Evolutionary conservation across 768 basidiomycete species (phyloP), one percentile per base, ranked within the genome.

Genomic region (Lentinula raphanica): DNA sequence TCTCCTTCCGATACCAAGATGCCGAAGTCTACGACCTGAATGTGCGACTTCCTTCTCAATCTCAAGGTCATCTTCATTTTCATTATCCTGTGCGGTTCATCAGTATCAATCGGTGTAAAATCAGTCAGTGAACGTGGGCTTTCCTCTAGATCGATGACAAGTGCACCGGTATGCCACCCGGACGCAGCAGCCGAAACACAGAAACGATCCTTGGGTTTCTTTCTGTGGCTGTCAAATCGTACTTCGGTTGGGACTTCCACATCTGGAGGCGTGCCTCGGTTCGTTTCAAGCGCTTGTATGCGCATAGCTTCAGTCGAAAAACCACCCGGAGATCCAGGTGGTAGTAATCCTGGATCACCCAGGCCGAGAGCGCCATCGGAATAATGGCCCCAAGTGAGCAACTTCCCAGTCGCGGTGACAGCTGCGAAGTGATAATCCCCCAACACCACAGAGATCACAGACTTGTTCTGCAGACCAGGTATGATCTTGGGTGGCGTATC

Each of bases 381-480:
- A 70, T 85, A 88, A 25, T 69, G 63, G 15, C 92, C 93, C 92
- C 91, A 95, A 11, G 94, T 90, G 19, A 88, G 74, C 25, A 94
- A 74, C 66, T 85, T 80, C 15, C 95, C 96, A 23, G 77, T 70
- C 38, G 81, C 76, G 2, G 92, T 95, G 64, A 97, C 75, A 1
- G 96, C 95, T 35, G 85, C 90, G 66, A 79, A 85, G 74, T 98
- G 96, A 69, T 95, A 97, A 71, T 98, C 96, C 5, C 96, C 96
- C 51, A 94, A 79, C 13, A 88, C 87, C 56, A 96, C 85, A 51
- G 92, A 91, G 59, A 98, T 95, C 55, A 98, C 83, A 36, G 79
- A 76, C 62, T 74, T 81, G 63, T 89, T 80, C 65, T 97, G 93
- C 28, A 98, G 74, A 32, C 79, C 82, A 1, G 88, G 86, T 3